Evolutionary conservation across 441 rosid species (phyloP), one percentile per base, ranked within the genome.

Genomic region (Bruguiera hainesii): DNA sequence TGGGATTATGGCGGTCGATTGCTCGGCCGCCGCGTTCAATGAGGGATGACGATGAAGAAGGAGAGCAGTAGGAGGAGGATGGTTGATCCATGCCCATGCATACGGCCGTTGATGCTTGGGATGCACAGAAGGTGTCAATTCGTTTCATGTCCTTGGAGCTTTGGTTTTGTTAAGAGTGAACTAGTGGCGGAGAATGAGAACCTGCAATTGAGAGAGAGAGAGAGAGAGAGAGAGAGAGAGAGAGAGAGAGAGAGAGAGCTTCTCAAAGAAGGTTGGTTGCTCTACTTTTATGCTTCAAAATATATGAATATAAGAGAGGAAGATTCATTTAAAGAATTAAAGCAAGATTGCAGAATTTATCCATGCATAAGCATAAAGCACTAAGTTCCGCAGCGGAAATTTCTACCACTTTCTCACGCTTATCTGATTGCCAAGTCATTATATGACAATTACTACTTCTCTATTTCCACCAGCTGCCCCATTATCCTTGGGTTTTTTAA

Each of bases 1-100:
- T 88, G 28, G 98, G 99, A 51, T 94, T 94, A 80, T 94, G 94
- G 68, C 97, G 96, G 78, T 91, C 97, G 68, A 91, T 86, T 81
- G 87, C 76, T 64, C 88, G 81, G 76, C 97, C 91, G 50, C 99
- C 98, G 8, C 79, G 85, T 67, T 79, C 77, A 67, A 62, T 31
- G 35, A 79, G 18, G 69, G 78, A 28, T 39, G 70, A 39, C 23
- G 78, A 28, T 25, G 73, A 33, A 9, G 87, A 66, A n/a, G 84
- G 63, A 39, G 80, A 61, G 26, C 85, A 66, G 64, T 85, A 75
- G 56, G 86, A 75, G 30, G 83, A 75, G 0, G 87, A 77, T 4
- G 82, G 81, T 67, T 81, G 87, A 28, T 88, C 89, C 83, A 82
- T 80, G 76, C 79, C 81, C 69, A 77, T 71, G 77, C 87, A 83